Conservation (phyloP, 2,329 filamentous ascomycete genomes). For the Aschersonia sp. region DNA sequence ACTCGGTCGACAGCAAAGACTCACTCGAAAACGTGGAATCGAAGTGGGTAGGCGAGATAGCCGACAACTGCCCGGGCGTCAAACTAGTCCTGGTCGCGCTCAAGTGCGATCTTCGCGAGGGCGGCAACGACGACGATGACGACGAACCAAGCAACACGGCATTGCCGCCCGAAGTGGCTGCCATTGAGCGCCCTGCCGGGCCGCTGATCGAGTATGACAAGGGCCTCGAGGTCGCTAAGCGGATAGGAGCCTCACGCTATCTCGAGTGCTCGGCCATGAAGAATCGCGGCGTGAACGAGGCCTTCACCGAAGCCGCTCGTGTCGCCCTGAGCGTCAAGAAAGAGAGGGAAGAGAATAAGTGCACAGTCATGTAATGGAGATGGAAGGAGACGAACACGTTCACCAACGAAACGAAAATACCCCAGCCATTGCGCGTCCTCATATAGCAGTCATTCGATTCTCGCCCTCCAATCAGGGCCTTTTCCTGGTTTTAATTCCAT, state of each 20-base stretch:
- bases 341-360: slow-evolving; percentile 47
- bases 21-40: slow-evolving; percentile 97
- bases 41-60: slow-evolving; percentile 97
- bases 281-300: slow-evolving; percentile 95
- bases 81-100: slow-evolving; percentile 90
- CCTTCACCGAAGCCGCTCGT: slow-evolving; percentile 92
- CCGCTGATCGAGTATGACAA: slow-evolving; percentile 81
- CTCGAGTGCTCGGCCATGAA: slow-evolving; percentile 97
- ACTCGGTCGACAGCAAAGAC: slow-evolving; percentile 90
- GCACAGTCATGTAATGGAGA: slow-evolving; percentile 39
- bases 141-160: slow-evolving; percentile 36
- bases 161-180: slow-evolving; percentile 8
- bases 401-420: slow-evolving; percentile 3
- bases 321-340: slow-evolving; percentile 69
- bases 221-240: slow-evolving; percentile 78
- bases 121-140: slow-evolving; percentile 56
- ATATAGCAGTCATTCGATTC: neutral
- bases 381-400: neutral
- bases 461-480: neutral
- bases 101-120: slow-evolving; percentile 90
- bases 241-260: slow-evolving; percentile 86
- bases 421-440: neutral
- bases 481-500: neutral
- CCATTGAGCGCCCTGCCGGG: slow-evolving; percentile 39
- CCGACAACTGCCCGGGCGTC: slow-evolving; percentile 91